Evolutionary conservation across 805 yeast species (phyloP), one percentile per base, ranked within the genome.

Genomic region (Candida bentonensis): DNA sequence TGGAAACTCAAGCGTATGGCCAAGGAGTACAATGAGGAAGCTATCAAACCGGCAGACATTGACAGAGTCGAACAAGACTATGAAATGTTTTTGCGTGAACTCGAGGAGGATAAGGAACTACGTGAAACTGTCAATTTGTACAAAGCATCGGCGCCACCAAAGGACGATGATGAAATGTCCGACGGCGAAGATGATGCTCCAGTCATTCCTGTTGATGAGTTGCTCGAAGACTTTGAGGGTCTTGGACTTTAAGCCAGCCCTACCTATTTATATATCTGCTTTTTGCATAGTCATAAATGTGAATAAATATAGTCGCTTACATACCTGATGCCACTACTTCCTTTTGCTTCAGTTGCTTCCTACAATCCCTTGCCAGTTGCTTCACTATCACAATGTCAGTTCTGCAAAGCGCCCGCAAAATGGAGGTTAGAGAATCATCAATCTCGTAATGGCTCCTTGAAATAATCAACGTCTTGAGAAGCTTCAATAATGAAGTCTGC

Each of bases 1-100:
- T 85, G 95, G 94, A 85, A 82, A 66, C 77, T 89, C 65, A 83
- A 84, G 79, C 82, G 97, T 73, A 88, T 89, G 96, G 97, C 97
- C 30, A 83, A 73, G 59, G 97, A 92, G 66, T 94, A 88, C 67
- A 75, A 77, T 52, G 96, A 88, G 2, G 46, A 39, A 45, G 27
- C 42, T 17, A 53, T 49, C 26, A 30, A 30, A 15, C 36, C 36
- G 5, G 92, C 83, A 64, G 96, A 87, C 50, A 78, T 78, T 55
- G 97, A 86, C 62, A 74, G 83, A 55, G 95, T 94, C 3, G 96
- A 89, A 66, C 79, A 77, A 64, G 98, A 89, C 66, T 92, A 86
- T 68, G 98, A 89, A 67, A 60, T 81, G 53, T 92, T 92, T 84
- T 75, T 92, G 67, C 96, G 86, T 67, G 96, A 92, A 63, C 76